Conservation (phyloP, 2,329 filamentous ascomycete species). For the Phyllosticta citrichinensis region DNA sequence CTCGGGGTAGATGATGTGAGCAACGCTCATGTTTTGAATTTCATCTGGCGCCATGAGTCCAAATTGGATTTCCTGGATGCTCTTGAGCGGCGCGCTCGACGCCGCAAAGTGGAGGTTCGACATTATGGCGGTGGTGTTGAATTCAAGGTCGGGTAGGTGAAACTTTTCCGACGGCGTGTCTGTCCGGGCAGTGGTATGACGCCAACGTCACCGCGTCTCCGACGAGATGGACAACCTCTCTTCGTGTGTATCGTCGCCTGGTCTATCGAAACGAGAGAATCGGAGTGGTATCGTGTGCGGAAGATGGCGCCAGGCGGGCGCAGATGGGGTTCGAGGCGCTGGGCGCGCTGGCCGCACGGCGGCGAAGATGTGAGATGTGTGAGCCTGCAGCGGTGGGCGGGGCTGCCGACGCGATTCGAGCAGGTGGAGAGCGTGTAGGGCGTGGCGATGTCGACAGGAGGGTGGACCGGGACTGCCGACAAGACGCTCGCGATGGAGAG, state of each 20-base stretch:
- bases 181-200: conserved; percentile 1
- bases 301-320: conserved; percentile 3
- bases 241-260: not conserved
- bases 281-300: not conserved
- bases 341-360: conserved; percentile 18
- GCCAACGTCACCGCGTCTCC: conserved; percentile 4
- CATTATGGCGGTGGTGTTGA: conserved; percentile 37
- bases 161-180: not conserved
- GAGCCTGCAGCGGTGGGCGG: conserved; percentile 11
- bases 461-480: conserved; percentile 16
- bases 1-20: conserved; percentile 94
- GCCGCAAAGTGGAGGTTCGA: conserved; percentile 83
- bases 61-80: conserved; percentile 98
- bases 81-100: conserved; percentile 92
- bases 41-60: conserved; percentile 95
- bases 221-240: not conserved
- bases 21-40: conserved; percentile 98
- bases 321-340: conserved; percentile 20
- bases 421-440: conserved; percentile 10
- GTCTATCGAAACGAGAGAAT: not conserved
- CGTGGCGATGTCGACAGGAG: conserved; percentile 19
- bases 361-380: conserved; percentile 17
- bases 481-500: conserved; percentile 25
- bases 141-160: not conserved
- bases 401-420: conserved; percentile 6